Percentiles rank a stretch among this genome's conserved stretches.
Evolutionary conservation across 139 green algal species (phyloP).

Genomic region (Monoraphidium neglectum): DNA sequence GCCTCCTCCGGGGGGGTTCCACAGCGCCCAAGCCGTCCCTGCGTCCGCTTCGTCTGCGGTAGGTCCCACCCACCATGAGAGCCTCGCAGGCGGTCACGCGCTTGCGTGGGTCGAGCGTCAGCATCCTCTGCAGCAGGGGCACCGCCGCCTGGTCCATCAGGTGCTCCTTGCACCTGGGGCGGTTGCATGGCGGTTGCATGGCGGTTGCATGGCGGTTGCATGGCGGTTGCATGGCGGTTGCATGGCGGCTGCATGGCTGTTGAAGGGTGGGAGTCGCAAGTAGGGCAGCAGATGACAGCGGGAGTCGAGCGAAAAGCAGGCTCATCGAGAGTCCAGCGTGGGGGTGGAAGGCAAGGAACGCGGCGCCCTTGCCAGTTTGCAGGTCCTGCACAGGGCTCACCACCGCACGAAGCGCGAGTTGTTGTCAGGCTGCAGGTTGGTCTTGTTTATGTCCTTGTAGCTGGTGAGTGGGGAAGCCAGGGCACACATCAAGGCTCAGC

Average conservation of each 20-base stretch:
- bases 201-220: neutral
- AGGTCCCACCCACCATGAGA: conserved; percentile 39
- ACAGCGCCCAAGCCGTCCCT: neutral
- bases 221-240: neutral
- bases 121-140: conserved; percentile 70
- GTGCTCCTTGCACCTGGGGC: conserved; percentile 12
- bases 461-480: neutral
- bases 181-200: neutral
- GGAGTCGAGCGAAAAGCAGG: neutral
- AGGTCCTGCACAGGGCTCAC: too few species aligned
- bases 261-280: neutral
- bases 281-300: neutral
- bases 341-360: neutral
- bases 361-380: too few species aligned
- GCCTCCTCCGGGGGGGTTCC: neutral
- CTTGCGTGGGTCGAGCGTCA: conserved; percentile 70
- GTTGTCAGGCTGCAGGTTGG: too few species aligned
- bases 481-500: neutral
- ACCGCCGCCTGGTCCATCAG: conserved; percentile 48
- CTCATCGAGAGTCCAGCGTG: neutral
- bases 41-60: neutral
- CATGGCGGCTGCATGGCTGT: neutral
- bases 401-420: too few species aligned
- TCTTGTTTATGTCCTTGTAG: too few species aligned
- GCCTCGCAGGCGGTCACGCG: conserved; percentile 65